Percentiles rank a stretch among this genome's conserved stretches.
These are phyloP conservation scores for Rhodotorula paludigena DNA, from an alignment of 768 basidiomycete genomes.

Conservation along the genomic window DNA sequence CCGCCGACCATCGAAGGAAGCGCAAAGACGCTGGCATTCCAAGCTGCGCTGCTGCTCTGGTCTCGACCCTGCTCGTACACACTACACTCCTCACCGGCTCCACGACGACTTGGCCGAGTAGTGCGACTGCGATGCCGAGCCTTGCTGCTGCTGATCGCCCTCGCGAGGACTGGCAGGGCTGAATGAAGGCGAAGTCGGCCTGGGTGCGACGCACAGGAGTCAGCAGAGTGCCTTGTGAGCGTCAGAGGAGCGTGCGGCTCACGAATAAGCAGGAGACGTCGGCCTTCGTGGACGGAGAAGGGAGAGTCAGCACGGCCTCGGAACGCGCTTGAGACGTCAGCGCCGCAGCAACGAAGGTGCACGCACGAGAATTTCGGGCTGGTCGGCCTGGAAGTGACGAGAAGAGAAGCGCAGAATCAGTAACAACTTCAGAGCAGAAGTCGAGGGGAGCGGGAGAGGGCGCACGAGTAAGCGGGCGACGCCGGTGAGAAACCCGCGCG, in stretches of 20 bases:
- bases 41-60: too few relatives aligned
- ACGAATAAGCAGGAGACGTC: conserved; percentile 55
- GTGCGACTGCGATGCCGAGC: neutral
- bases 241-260: too few relatives aligned
- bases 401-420: too few relatives aligned
- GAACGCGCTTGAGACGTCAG: neutral
- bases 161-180: neutral
- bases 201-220: neutral
- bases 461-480: too few relatives aligned
- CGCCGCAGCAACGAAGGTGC: too few relatives aligned
- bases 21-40: too few relatives aligned
- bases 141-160: neutral
- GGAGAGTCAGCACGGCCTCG: neutral
- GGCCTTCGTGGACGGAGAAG: conserved; percentile 42
- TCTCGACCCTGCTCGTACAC: too few relatives aligned
- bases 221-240: neutral
- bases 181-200: conserved; percentile 28
- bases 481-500: too few relatives aligned
- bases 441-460: too few relatives aligned
- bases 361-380: conserved; percentile 17
- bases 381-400: too few relatives aligned
- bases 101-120: conserved; percentile 11
- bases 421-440: too few relatives aligned
- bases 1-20: too few relatives aligned
- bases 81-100: neutral